phyloP scores from a whole-genome alignment of 2,329 filamentous ascomycete genomes.

The Coleophoma cylindrospora region DNA sequence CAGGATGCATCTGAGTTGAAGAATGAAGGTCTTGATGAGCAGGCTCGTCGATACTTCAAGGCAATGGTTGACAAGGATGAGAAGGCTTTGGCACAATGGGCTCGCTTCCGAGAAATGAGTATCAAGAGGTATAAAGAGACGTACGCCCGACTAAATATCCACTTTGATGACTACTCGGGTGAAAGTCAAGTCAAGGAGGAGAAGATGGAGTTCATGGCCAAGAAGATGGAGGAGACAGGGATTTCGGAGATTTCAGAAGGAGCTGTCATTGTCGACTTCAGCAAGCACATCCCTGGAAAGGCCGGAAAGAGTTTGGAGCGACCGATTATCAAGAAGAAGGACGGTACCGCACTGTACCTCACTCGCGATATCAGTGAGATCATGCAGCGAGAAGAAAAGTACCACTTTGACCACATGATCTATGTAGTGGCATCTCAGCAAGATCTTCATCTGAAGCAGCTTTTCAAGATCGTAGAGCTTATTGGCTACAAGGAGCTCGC shows the following conservation, averaged over 20 bases:
- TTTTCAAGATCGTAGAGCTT: conserved; percentile 73
- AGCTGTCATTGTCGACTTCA: conserved; percentile 68
- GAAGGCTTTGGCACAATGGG: conserved; percentile 56
- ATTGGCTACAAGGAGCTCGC: conserved; percentile 65
- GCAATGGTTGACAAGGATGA: conserved; percentile 65
- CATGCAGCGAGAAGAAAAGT: conserved; percentile 57
- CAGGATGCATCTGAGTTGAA: conserved; percentile 41
- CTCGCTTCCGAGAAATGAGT: conserved; percentile 60
- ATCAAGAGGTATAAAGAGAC: conserved; percentile 63
- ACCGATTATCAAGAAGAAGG: conserved; percentile 66
- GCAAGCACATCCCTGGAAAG: conserved; percentile 61
- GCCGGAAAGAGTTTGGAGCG: conserved; percentile 65
- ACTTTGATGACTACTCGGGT: conserved; percentile 67
- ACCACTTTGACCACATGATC: conserved; percentile 73
- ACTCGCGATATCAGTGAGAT: conserved; percentile 75
- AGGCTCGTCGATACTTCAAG: conserved; percentile 69
- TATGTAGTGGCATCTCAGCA: conserved; percentile 72
- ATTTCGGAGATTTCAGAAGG: conserved; percentile 68
- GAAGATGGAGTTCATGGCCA: conserved; percentile 59
- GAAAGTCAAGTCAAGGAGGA: conserved; percentile 68
- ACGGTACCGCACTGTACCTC: conserved; percentile 72
- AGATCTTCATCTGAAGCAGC: conserved; percentile 66
- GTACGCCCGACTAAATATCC: conserved; percentile 66
- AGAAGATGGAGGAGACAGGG: conserved; percentile 56
- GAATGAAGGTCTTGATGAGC: conserved; percentile 62